Conservation (phyloP, 768 basidiomycete species). For the Phaeolepiota aurea region DNA sequence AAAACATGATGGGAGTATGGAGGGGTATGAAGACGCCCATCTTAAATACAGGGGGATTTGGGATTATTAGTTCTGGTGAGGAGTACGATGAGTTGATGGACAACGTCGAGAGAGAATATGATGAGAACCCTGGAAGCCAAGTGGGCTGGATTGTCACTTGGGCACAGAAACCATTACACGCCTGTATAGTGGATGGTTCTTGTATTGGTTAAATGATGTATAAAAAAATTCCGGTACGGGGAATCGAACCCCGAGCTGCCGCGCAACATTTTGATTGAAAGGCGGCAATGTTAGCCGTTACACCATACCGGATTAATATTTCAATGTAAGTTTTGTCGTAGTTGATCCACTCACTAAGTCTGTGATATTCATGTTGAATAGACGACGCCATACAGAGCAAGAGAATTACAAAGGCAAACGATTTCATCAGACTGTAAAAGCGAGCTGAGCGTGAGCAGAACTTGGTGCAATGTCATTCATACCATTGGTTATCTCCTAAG, state of each 20-base stretch:
- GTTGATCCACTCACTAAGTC: too few relatives aligned
- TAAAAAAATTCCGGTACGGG: slow-evolving; percentile 15
- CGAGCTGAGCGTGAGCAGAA: too few relatives aligned
- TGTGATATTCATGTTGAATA: too few relatives aligned
- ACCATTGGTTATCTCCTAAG: too few relatives aligned
- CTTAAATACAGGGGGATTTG: slow-evolving; percentile 1
- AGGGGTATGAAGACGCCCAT: neutral
- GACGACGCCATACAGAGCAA: too few relatives aligned
- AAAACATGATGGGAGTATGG: neutral
- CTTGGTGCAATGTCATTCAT: too few relatives aligned
- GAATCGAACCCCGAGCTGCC: slow-evolving; percentile 27
- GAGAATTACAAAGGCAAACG: too few relatives aligned
- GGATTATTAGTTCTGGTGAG: neutral
- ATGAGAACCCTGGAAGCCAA: neutral
- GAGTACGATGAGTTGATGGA: slow-evolving; percentile 1
- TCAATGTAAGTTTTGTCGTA: too few relatives aligned
- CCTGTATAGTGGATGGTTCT: too few relatives aligned
- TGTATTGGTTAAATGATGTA: too few relatives aligned
- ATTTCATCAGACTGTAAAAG: too few relatives aligned
- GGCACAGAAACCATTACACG: neutral
- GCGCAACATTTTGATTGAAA: slow-evolving; percentile 22
- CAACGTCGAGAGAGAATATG: neutral
- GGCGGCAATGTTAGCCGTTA: slow-evolving; percentile 64
- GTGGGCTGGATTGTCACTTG: neutral
- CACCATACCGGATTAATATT: slow-evolving; percentile 56